A percentile compares a stretch with the other conserved stretches of the same genome.
These are phyloP conservation scores for Bassia scoparia DNA, from an alignment of 148 eudicot species.

Conservation along the genomic window DNA sequence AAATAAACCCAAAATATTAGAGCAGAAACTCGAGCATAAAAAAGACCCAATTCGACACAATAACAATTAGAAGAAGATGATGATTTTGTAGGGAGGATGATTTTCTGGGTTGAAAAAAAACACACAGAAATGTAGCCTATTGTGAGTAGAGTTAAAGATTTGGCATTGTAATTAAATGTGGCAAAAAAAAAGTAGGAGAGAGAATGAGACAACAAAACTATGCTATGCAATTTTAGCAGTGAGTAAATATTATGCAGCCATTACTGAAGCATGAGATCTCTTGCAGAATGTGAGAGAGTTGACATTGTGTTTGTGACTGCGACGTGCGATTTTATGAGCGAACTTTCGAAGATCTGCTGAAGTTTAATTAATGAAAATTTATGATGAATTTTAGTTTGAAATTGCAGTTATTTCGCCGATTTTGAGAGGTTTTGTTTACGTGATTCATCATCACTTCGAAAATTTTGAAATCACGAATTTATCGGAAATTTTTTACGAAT, in stretches of 20 bases:
- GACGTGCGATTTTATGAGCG: conserved; percentile 5
- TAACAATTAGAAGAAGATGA: too few species aligned
- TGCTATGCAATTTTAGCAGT: background rate
- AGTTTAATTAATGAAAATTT: background rate
- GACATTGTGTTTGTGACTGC: conserved; percentile 20
- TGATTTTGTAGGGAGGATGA: too few species aligned
- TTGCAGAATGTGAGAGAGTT: conserved; percentile 11
- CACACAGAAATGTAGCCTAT: background rate
- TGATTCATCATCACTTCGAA: background rate
- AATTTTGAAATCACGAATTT: background rate
- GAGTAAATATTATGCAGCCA: background rate
- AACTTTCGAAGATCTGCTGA: background rate
- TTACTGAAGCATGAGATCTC: conserved; percentile 7
- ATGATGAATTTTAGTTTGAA: background rate
- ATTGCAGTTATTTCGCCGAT: too few species aligned
- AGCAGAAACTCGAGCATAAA: too few species aligned
- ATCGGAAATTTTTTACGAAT: background rate
- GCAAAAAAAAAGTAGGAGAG: background rate
- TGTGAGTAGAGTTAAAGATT: background rate
- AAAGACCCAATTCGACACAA: too few species aligned
- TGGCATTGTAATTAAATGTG: too few species aligned
- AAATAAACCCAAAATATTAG: too few species aligned
- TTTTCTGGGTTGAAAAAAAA: too few species aligned
- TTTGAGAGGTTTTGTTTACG: background rate
- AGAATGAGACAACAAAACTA: background rate